phyloP scores from a whole-genome alignment of 1,139 yeast genomes.

The Candida pseudoviswanathii region DNA sequence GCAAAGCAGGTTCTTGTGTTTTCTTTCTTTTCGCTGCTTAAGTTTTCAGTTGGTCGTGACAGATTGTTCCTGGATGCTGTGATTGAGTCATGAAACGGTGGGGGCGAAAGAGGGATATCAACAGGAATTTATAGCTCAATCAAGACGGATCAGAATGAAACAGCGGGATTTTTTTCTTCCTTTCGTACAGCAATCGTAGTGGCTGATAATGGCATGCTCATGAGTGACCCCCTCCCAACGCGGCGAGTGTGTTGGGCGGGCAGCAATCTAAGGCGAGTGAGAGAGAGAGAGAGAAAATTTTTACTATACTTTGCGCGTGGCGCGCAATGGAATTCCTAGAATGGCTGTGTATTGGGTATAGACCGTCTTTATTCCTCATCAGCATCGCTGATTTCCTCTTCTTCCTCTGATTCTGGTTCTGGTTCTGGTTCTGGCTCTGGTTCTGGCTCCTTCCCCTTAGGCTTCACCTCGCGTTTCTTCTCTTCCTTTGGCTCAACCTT shows the following conservation, averaged over 20 bases:
- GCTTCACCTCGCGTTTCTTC: slow-evolving; percentile 9
- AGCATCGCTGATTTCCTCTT: slow-evolving; percentile 16
- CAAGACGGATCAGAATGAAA: too few species aligned
- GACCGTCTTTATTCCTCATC: slow-evolving; percentile 12
- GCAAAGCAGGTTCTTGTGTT: not conserved
- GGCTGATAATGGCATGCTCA: too few species aligned
- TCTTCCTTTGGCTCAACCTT: slow-evolving; percentile 13
- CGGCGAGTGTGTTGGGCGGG: too few species aligned
- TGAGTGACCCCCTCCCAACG: too few species aligned
- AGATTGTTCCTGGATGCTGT: not conserved
- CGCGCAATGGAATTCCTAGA: not conserved
- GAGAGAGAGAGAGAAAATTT: too few species aligned
- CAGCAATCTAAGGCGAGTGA: too few species aligned
- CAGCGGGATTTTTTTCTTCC: not conserved
- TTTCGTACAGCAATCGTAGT: not conserved
- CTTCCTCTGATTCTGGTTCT: slow-evolving; percentile 7
- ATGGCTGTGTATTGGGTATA: not conserved
- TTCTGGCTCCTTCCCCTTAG: slow-evolving; percentile 1
- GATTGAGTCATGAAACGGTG: not conserved
- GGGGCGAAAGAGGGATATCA: not conserved
- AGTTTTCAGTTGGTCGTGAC: not conserved
- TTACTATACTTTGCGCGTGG: too few species aligned
- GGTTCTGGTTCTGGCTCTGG: slow-evolving; percentile 1
- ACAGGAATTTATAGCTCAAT: too few species aligned
- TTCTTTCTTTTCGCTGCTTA: not conserved